These are phyloP conservation scores for Pseudomassariella vexata DNA, from an alignment of 2,329 filamentous ascomycete species.

Conservation along the genomic window DNA sequence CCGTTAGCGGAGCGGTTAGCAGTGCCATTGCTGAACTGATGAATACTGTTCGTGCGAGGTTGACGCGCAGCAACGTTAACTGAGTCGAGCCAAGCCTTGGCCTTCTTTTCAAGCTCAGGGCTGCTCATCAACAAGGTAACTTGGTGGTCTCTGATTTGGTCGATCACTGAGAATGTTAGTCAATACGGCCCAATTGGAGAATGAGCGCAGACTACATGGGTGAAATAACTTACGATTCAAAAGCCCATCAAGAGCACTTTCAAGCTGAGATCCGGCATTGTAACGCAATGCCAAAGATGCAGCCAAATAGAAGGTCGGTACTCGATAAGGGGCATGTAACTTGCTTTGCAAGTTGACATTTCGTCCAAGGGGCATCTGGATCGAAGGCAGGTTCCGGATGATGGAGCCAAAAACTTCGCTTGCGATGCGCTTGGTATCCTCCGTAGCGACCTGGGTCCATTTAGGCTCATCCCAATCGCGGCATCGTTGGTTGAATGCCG, in stretches of 20 bases:
- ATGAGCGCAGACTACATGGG: too few species aligned
- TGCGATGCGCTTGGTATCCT: neutral
- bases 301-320: too few species aligned
- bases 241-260: too few species aligned
- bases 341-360: slow-evolving; percentile 4
- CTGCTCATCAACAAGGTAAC: slow-evolving; percentile 11
- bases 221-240: too few species aligned
- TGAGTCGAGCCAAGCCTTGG: slow-evolving; percentile 13
- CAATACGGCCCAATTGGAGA: too few species aligned
- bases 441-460: slow-evolving; percentile 8
- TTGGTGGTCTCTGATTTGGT: slow-evolving; percentile 12
- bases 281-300: too few species aligned
- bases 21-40: neutral
- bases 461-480: slow-evolving; percentile 18
- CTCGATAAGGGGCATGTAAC: too few species aligned
- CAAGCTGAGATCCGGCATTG: too few species aligned
- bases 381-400: slow-evolving; percentile 10
- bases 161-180: too few species aligned
- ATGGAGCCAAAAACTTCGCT: slow-evolving; percentile 3
- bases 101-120: slow-evolving; percentile 10
- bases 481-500: slow-evolving; percentile 15
- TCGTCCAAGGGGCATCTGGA: slow-evolving; percentile 15
- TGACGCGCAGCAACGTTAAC: slow-evolving; percentile 9
- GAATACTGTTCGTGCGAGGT: neutral
- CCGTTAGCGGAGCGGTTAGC: neutral